Percentiles rank a stretch among this genome's conserved stretches.
These are phyloP conservation scores for Cladophialophora yegresii DNA, from an alignment of 2,329 filamentous ascomycete genomes.

Conservation along the genomic window DNA sequence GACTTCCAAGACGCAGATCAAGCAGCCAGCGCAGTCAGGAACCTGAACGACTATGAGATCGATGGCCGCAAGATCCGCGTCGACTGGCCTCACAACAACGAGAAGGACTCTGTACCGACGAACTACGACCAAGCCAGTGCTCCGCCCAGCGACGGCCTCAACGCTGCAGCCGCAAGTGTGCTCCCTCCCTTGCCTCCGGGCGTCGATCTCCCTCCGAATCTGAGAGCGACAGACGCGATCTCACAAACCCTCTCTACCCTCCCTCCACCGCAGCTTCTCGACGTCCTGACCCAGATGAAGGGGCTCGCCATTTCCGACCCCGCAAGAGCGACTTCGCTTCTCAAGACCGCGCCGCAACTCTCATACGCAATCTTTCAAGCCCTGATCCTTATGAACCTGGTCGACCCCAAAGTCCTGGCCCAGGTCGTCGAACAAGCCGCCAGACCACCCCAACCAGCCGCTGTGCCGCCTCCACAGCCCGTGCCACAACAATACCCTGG, in stretches of 20 bases:
- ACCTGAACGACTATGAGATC: slow-evolving; percentile 91
- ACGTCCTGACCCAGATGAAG: slow-evolving; percentile 94
- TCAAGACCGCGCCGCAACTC: slow-evolving; percentile 86
- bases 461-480: slow-evolving; percentile 39
- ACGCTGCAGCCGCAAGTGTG: slow-evolving; percentile 38
- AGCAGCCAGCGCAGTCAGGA: slow-evolving; percentile 89
- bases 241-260: slow-evolving; percentile 85
- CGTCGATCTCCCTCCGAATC: slow-evolving; percentile 76
- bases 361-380: slow-evolving; percentile 95
- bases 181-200: slow-evolving; percentile 83
- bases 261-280: slow-evolving; percentile 83
- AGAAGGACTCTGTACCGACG: slow-evolving; percentile 63
- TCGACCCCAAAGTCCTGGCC: slow-evolving; percentile 79
- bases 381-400: slow-evolving; percentile 85
- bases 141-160: slow-evolving; percentile 39
- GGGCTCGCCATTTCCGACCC: slow-evolving; percentile 80
- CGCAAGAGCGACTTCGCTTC: slow-evolving; percentile 77
- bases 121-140: slow-evolving; percentile 52
- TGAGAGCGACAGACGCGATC: slow-evolving; percentile 86
- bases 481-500: slow-evolving; percentile 39
- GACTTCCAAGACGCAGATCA: slow-evolving; percentile 93
- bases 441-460: slow-evolving; percentile 36
- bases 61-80: slow-evolving; percentile 93
- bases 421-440: slow-evolving; percentile 70
- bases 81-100: slow-evolving; percentile 92